Evolutionary conservation across 2,329 filamentous ascomycete species (phyloP).

Genomic region (Lanzia echinophila): DNA sequence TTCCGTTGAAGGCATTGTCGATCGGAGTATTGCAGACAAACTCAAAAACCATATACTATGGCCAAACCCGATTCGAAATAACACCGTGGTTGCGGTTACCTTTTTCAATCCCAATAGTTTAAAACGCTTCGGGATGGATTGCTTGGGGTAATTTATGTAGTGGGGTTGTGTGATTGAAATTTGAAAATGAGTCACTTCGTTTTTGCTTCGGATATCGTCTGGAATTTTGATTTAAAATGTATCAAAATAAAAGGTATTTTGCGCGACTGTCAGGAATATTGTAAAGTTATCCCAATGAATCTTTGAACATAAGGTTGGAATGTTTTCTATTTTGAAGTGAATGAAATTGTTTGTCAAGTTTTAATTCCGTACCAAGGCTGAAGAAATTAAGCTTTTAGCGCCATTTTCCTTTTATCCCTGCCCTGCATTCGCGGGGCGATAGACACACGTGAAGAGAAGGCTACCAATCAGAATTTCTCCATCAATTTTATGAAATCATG

Average conservation of each 20-base stretch:
- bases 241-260: too few relatives aligned
- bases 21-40: neutral
- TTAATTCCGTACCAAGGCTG: neutral
- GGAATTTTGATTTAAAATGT: neutral
- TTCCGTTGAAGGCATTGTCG: conserved; percentile 18
- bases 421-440: neutral
- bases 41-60: neutral
- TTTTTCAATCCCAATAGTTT: neutral
- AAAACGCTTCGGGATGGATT: neutral
- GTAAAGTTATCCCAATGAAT: neutral
- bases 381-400: neutral
- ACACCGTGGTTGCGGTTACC: neutral
- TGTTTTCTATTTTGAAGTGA: neutral
- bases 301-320: neutral
- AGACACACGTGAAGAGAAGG: neutral
- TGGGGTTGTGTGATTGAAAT: neutral
- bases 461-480: neutral
- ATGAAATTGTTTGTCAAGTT: neutral
- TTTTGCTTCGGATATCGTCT: neutral
- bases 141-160: neutral
- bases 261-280: too few relatives aligned
- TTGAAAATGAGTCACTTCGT: conserved; percentile 9
- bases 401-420: neutral
- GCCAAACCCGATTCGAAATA: neutral
- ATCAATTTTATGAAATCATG: neutral